Evolutionary conservation across 129 eudicot species (phyloP), one percentile per base, ranked within the genome.

Genomic region (Escallonia herrerae): DNA sequence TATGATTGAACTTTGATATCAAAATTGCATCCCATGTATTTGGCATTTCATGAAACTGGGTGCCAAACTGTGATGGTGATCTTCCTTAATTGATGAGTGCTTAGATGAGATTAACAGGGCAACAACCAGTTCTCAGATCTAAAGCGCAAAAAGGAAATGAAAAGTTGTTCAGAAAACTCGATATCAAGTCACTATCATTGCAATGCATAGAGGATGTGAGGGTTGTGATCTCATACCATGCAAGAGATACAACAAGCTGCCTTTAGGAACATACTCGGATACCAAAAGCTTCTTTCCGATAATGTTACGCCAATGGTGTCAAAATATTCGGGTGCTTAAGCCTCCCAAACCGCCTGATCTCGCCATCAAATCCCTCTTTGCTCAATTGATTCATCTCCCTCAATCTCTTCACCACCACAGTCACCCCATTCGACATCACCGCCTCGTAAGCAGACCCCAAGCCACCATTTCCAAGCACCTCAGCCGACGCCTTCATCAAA

Each of bases 401-500:
- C 72, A 87, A 68, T 74, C 97, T 87, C 81, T 91, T 91, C 48
- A 87, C 97, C 51, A 85, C 96, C 44, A 91, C 96, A 0, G 88
- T 62, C 52, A 87, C 72, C 49, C 95, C 96, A 64, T 69, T 83
- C 5, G 63, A 68, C 79, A 91, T 81, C 49, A 50, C 49, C 3
- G 95, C 97, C 80, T 91, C 87, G 53, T 87, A 91, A 9, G 97
- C 90, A 4, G 97, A 91, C 62, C 97, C 90, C 39, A 85, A 14
- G 12, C 80, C 84, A 3, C 96, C 91, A 60, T 77, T 93, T 39
- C 96, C 96, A 15, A 93, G 82, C 59, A 93, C 95, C 86, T 93
- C 96, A 0, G 96, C 98, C 8, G 91, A 83, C 5, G 98, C 98
- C 82, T 88, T 93, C 98, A 93, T 93, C 85, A 93, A 70, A 75